These are phyloP conservation scores for Lasiodiplodia gonubiensis DNA, from an alignment of 2,329 filamentous ascomycete genomes.

Conservation along the genomic window DNA sequence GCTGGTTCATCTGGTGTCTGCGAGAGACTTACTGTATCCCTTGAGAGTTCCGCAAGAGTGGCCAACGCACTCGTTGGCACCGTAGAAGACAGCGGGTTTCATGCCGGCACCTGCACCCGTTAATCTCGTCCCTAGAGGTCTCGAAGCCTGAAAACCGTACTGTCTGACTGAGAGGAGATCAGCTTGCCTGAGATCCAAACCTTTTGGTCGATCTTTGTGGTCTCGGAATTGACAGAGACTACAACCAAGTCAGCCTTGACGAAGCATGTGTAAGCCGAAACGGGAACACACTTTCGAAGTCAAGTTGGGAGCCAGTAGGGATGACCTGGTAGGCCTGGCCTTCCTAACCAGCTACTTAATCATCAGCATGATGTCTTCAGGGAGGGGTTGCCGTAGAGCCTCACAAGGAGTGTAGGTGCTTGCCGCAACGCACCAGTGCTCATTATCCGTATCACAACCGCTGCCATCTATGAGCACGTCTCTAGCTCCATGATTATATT, in stretches of 20 bases:
- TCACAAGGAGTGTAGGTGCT: slow-evolving; percentile 28
- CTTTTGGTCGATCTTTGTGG: slow-evolving; percentile 21
- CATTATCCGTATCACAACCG: slow-evolving; percentile 14
- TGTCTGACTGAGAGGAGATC: slow-evolving; percentile 17
- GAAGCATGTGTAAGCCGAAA: background rate
- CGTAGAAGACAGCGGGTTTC: slow-evolving; percentile 35
- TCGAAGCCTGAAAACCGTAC: background rate
- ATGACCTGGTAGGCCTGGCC: slow-evolving; percentile 7
- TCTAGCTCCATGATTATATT: too few species aligned
- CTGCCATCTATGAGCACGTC: background rate
- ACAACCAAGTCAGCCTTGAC: background rate
- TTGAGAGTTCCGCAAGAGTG: slow-evolving; percentile 27
- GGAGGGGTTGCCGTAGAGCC: background rate
- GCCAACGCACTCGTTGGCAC: slow-evolving; percentile 27
- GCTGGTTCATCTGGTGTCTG: background rate
- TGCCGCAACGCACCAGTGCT: slow-evolving; percentile 29
- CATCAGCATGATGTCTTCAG: background rate
- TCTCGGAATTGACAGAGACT: slow-evolving; percentile 15
- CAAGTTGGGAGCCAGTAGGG: slow-evolving; percentile 2
- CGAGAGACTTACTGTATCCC: slow-evolving; percentile 17
- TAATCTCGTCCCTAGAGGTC: background rate
- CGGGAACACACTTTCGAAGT: slow-evolving; percentile 7
- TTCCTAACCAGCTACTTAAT: background rate
- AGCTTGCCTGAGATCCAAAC: slow-evolving; percentile 23
- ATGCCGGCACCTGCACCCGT: slow-evolving; percentile 15